A percentile compares a stretch with the other conserved stretches of the same genome.
Evolutionary conservation across 352 stramenopile species (phyloP).

Genomic region (Sclerospora graminicola): DNA sequence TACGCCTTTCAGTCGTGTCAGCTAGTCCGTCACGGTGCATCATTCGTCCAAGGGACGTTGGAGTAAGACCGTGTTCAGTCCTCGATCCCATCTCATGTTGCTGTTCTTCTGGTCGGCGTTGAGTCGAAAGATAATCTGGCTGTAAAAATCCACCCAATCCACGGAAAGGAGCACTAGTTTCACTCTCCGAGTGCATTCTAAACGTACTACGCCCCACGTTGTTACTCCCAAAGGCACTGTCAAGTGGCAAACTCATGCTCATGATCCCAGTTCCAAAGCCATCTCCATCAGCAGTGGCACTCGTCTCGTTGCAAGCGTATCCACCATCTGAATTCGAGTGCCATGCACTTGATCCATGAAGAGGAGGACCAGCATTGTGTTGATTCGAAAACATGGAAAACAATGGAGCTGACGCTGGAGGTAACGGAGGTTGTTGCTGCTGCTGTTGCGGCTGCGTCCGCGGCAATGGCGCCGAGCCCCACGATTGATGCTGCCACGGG

Average conservation of each 20-base stretch:
- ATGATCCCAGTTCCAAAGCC: constrained; percentile 44
- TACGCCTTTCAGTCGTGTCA: constrained; percentile 15
- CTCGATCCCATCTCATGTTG: constrained; percentile 8
- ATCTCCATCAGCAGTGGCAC: constrained; percentile 11
- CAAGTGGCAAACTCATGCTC: constrained; percentile 29
- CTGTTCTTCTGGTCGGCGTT: constrained; percentile 23
- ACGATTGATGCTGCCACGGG: constrained; percentile 45
- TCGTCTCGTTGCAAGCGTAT: constrained; percentile 13
- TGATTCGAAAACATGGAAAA: constrained; percentile 51
- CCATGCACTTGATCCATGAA: constrained; percentile 27
- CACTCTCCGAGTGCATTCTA: constrained; percentile 21
- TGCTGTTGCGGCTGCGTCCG: constrained; percentile 13
- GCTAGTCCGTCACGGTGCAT: constrained; percentile 23
- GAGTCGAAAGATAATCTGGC: constrained; percentile 35
- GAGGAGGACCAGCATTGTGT: constrained; percentile 9
- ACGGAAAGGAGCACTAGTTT: constrained; percentile 25
- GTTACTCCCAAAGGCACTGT: constrained; percentile 21
- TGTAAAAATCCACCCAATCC: constrained; percentile 57
- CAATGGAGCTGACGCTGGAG: constrained; percentile 37
- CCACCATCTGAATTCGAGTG: constrained; percentile 11
- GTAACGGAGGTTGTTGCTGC: constrained; percentile 25
- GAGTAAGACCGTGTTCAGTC: constrained; percentile 35
- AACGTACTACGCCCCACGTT: constrained; percentile 16
- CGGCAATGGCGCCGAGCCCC: constrained; percentile 31
- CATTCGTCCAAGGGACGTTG: constrained; percentile 27